Percentiles rank a stretch among this genome's conserved stretches.
phyloP scores from a whole-genome alignment of 2,329 filamentous ascomycete genomes.

The Ophiostoma perfectum region DNA sequence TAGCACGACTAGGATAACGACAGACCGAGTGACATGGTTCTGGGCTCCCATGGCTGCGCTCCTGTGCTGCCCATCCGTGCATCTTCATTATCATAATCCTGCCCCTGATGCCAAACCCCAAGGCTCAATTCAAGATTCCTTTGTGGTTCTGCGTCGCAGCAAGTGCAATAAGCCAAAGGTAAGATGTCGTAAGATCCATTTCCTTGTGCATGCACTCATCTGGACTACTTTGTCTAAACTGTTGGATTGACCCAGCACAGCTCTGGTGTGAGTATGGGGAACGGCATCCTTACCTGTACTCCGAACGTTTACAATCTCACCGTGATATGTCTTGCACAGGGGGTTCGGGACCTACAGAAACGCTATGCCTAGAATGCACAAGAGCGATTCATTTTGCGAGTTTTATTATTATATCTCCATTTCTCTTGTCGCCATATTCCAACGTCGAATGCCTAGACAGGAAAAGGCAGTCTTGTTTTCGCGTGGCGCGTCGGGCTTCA shows the following conservation, averaged over 20 bases:
- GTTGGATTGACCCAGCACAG: not conserved
- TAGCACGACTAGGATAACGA: not conserved
- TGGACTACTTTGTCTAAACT: not conserved
- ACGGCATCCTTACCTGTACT: not conserved
- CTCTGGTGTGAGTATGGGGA: slow-evolving; percentile 5
- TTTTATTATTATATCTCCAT: not conserved
- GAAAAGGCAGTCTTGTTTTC: not conserved
- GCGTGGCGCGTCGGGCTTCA: slow-evolving; percentile 3
- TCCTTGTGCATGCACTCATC: not conserved
- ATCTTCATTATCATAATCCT: slow-evolving; percentile 6
- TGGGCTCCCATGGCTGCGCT: not conserved
- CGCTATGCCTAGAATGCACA: slow-evolving; percentile 1
- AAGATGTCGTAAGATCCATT: too few species aligned
- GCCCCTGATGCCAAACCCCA: not conserved
- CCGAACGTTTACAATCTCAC: too few species aligned
- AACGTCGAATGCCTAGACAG: not conserved
- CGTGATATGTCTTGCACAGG: too few species aligned
- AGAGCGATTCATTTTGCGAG: not conserved
- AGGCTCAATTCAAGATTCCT: not conserved
- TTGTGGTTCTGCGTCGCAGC: not conserved
- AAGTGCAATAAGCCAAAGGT: not conserved
- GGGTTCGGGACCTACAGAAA: too few species aligned
- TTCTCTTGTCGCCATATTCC: not conserved
- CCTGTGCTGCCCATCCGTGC: not conserved
- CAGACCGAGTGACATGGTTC: not conserved